Evolutionary conservation across 345 rosid species (phyloP).

Genomic region (Euphorbia lathyris): DNA sequence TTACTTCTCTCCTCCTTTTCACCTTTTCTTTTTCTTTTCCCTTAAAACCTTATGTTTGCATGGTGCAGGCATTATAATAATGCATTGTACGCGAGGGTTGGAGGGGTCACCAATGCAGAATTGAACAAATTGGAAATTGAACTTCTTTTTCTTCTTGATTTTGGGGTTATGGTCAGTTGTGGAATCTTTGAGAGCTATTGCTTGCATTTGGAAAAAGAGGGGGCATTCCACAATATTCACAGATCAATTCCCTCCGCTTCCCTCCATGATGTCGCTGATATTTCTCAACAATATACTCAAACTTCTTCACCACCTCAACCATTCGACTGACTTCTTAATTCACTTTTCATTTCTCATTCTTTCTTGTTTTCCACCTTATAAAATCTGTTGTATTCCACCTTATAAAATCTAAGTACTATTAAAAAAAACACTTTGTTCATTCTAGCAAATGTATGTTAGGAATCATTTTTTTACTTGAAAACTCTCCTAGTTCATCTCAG

Average conservation of each 20-base stretch:
- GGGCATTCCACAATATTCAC: constrained; percentile 27
- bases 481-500: no score
- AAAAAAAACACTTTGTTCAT: no score
- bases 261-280: constrained; percentile 26
- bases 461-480: no score
- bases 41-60: no score
- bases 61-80: constrained; percentile 78
- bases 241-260: constrained; percentile 11
- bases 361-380: neutral
- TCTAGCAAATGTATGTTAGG: neutral
- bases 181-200: constrained; percentile 75
- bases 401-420: no score
- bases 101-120: constrained; percentile 83
- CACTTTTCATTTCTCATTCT: neutral
- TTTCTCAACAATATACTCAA: constrained; percentile 19
- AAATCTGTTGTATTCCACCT: no score
- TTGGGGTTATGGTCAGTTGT: constrained; percentile 51
- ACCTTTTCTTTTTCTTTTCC: no score
- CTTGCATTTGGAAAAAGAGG: constrained; percentile 64
- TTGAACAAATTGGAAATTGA: constrained; percentile 77
- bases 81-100: constrained; percentile 71
- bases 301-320: constrained; percentile 21
- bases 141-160: constrained; percentile 75
- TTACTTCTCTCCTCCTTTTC: constrained; percentile 22
- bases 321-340: constrained; percentile 13